These are phyloP conservation scores for Angophora floribunda DNA, from an alignment of 345 rosid genomes.

Conservation along the genomic window DNA sequence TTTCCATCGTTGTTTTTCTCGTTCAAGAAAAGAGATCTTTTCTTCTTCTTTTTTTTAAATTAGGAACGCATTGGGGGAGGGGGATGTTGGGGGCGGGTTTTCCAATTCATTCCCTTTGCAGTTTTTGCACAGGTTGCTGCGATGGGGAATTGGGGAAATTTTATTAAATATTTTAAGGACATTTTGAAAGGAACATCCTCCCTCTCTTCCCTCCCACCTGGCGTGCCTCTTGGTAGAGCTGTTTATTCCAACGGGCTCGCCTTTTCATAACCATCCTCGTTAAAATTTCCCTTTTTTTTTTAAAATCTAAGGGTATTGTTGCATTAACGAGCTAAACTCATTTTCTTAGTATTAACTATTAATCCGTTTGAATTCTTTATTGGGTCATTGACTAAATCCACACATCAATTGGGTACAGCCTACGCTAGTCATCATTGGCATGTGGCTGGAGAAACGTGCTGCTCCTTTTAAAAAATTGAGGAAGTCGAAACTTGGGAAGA, in stretches of 20 bases:
- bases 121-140: background rate
- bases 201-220: background rate
- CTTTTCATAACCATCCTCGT: background rate
- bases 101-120: slow-evolving; percentile 16
- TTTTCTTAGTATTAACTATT: background rate
- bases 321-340: background rate
- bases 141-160: background rate
- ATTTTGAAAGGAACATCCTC: background rate
- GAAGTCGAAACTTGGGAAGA: background rate
- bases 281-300: background rate
- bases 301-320: background rate
- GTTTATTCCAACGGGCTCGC: background rate
- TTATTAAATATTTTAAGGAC: background rate
- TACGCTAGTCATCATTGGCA: background rate
- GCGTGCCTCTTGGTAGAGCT: background rate
- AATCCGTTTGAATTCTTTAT: background rate
- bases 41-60: too few relatives aligned
- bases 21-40: background rate
- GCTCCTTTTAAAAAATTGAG: background rate
- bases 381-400: background rate
- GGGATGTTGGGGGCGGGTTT: background rate
- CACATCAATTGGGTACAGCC: background rate
- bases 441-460: background rate
- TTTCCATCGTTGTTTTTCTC: background rate
- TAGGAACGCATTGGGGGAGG: background rate